phyloP scores from a whole-genome alignment of 495 filamentous ascomycete species.

The Podospora pseudopauciseta region DNA sequence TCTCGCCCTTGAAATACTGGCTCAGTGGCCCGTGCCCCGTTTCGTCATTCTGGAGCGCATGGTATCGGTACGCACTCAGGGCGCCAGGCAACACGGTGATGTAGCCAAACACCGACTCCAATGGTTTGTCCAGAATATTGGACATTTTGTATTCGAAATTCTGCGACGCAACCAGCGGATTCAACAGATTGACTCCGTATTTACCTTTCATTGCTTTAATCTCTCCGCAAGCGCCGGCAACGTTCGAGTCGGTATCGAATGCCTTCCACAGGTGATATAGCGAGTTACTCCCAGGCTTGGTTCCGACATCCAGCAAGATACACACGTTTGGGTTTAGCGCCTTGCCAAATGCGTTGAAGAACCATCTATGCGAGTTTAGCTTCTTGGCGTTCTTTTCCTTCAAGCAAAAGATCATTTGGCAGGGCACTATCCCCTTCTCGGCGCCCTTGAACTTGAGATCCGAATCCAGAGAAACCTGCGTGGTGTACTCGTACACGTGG shows the following conservation, averaged over 20 bases:
- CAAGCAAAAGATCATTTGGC: conserved; percentile 96
- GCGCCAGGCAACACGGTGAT: conserved; percentile 96
- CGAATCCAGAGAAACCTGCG: conserved; percentile 90
- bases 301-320: conserved; percentile 94
- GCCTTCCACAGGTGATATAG: conserved; percentile 99
- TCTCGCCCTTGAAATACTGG: conserved; percentile 99
- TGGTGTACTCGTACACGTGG: conserved; percentile 98
- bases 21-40: conserved; percentile 92
- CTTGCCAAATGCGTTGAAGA: conserved; percentile 96
- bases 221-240: conserved; percentile 94
- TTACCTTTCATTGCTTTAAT: conserved; percentile 95
- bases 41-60: conserved; percentile 94
- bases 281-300: conserved; percentile 76
- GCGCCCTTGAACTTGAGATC: conserved; percentile 98
- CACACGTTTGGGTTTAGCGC: conserved; percentile 94
- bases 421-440: conserved; percentile 98
- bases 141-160: conserved; percentile 99
- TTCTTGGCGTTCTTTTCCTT: conserved; percentile 99
- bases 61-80: conserved; percentile 91
- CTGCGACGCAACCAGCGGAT: conserved; percentile 92
- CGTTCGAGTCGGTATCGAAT: conserved; percentile 94
- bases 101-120: conserved; percentile 96
- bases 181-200: conserved; percentile 75
- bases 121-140: conserved; percentile 95
- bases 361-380: conserved; percentile 98